Base-by-base conservation (phyloP, 192 early-diverging fungal species). In the Coemansia sp. region DNA sequence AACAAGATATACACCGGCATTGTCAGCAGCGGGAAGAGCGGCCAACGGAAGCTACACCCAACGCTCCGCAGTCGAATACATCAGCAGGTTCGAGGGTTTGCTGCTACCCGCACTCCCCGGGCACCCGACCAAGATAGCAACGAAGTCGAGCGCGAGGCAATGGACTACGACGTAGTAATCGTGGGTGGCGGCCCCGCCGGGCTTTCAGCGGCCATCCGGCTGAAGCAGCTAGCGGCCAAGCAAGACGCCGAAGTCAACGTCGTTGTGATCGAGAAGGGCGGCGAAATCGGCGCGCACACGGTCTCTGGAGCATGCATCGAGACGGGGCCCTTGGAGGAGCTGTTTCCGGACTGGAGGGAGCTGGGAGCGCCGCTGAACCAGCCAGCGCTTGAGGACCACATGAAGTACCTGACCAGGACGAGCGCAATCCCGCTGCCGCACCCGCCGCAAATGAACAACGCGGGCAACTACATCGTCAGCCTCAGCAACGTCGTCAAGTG, bases 331-430 rank as follows among this genome's bases (percentile, higher is more conserved):
- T 75, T 99, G 60, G 85, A 97, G 68, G 97, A 99, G 83, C 82
- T 99, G 68, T 94, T 99, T 41, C 97, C 97, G 26, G 92, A 98
- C 71, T 99, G 96, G 96, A 96, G 94, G 80, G 95, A 95, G 60
- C 92, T 88, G 72, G 94, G 93, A 7, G 96, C 97, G 2, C 97
- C 97, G 18, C 82, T 99, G 41, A 89, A 94, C 77, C 89, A 90
- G 63, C 94, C 93, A 6, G 97, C 90, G 5, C 72, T 86, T 5
- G 81, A 89, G 35, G 97, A 99, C 80, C 78, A 89, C 0, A 94
- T 99, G 92, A 84, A 86, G 67, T 88, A 92, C 35, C 78, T 99
- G 67, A 98, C 96, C 4, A 73, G 85, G 60, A 89, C 86, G 39
- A 60, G 84, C 21, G 83, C 93, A 9, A 86, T 98, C 62, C 96